Percentiles rank a stretch among this genome's conserved stretches.
phyloP scores from a whole-genome alignment of 345 rosid species.

The Gossypium arboreum region DNA sequence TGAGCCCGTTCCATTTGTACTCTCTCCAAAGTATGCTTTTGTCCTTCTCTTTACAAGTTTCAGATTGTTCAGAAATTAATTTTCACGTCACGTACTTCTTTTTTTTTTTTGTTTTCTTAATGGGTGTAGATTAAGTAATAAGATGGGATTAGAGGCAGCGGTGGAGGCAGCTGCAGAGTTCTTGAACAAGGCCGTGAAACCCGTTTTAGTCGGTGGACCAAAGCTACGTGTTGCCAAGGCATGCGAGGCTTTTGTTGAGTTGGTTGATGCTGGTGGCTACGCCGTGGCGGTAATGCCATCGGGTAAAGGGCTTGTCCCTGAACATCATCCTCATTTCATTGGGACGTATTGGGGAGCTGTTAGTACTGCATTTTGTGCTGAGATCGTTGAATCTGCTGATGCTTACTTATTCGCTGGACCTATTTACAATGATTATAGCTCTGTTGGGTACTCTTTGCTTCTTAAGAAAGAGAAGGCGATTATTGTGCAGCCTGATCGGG shows the following conservation, averaged over 20 bases:
- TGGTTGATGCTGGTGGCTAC: slow-evolving; percentile 63
- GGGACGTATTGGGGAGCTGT: slow-evolving; percentile 88
- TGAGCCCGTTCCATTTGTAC: slow-evolving; percentile 60
- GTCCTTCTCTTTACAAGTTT: not conserved
- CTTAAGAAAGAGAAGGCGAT: slow-evolving; percentile 83
- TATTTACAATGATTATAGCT: slow-evolving; percentile 74
- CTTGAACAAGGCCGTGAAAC: slow-evolving; percentile 77
- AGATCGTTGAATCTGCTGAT: slow-evolving; percentile 82
- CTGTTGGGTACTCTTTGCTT: slow-evolving; percentile 80
- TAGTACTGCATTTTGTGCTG: slow-evolving; percentile 71
- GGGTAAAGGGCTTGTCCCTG: slow-evolving; percentile 65
- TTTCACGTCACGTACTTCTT: not conserved
- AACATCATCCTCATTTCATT: slow-evolving; percentile 67
- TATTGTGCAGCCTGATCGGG: slow-evolving; percentile 67
- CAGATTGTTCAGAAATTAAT: not conserved
- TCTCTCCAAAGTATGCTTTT: slow-evolving; percentile 44
- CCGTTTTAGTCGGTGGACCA: slow-evolving; percentile 72
- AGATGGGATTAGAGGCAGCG: slow-evolving; percentile 62
- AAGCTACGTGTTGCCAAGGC: slow-evolving; percentile 61
- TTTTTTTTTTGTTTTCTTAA: not conserved
- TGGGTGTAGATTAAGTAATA: slow-evolving; percentile 46
- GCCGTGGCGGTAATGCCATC: slow-evolving; percentile 72
- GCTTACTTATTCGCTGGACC: slow-evolving; percentile 82
- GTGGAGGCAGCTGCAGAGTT: slow-evolving; percentile 68
- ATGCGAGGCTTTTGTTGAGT: slow-evolving; percentile 46